Evolutionary conservation across 1,139 yeast genomes (phyloP), one percentile per base, ranked within the genome.

Genomic region (Entelexis paramagnoliae): DNA sequence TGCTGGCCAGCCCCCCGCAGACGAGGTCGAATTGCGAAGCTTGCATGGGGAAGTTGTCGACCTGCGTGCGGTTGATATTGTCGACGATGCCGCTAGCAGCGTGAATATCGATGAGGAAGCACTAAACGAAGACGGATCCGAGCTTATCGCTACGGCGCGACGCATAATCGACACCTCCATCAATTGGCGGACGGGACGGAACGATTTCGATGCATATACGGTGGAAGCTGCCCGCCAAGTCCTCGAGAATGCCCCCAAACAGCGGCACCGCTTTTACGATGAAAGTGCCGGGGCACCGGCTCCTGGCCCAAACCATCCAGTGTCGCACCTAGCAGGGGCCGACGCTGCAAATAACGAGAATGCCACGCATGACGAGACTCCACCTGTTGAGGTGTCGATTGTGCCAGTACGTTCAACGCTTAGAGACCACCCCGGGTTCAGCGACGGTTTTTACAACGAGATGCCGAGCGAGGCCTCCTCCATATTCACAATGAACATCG

Each of bases 171-270:
- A 51, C 11, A 40, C 43, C 20, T 41, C 47, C 22, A 35, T 33
- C 33, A 16, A 29, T 34, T 29, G 49, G 24, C 48, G 42, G 17
- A 16, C 50, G 1, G 58, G 57, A 1, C 50, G 61, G 9, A 59
- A 64, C 3, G 77, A 73, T 47, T 73, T 71, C 56, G 72, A 69
- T 24, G 62, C 59, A 24, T 73, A 72, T 55, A 68, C 68, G 43
- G 64, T 60, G 16, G 57, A 64, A 29, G 62, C 71, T 0, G 66
- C 67, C 19, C 58, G 64, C 33, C 73, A 70, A 39, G 65, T 70
- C n/a, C 58, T 62, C 17, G 57, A 69, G 8, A 59, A 62, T 47
- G 63, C 62, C 1, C 53, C 46, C 2, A 35, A 49, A 4, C 46
- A 46, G 10, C 29, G 53, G 13, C 50, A 46, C 13, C 16, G 29